Evolutionary conservation across 108 stramenopile species (phyloP).

Genomic region (Cyclotella cryptica): DNA sequence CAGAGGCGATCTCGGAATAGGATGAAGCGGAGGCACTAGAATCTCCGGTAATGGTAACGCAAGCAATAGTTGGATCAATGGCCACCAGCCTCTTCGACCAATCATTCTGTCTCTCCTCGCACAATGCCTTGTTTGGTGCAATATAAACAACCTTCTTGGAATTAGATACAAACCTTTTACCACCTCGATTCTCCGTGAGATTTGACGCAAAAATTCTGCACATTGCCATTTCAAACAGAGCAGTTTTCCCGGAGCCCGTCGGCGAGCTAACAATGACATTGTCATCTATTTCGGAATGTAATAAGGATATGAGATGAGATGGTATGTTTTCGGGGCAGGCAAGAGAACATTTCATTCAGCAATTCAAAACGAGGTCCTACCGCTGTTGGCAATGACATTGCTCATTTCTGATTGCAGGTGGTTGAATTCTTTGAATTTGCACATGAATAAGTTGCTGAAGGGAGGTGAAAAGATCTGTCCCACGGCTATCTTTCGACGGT

Average conservation of each 20-base stretch:
- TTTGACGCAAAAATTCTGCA: constrained; percentile 67
- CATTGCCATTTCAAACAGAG: constrained; percentile 95
- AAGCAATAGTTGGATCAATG: constrained; percentile 68
- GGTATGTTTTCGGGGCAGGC: too few species aligned
- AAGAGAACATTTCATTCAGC: too few species aligned
- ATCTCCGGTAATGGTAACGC: constrained; percentile 92
- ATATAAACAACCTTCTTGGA: constrained; percentile 89
- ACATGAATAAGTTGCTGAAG: constrained; percentile 60
- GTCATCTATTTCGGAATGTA: constrained; percentile 87
- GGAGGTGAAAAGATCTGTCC: constrained; percentile 60
- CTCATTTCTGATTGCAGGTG: constrained; percentile 79
- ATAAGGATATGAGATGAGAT: too few species aligned
- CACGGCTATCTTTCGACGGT: constrained; percentile 55
- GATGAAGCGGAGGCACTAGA: constrained; percentile 53
- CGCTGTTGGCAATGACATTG: constrained; percentile 19
- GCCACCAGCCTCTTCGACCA: constrained; percentile 80
- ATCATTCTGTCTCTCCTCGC: constrained; percentile 89
- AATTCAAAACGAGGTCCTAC: too few species aligned
- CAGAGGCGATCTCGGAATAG: constrained; percentile 72
- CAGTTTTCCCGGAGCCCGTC: constrained; percentile 98
- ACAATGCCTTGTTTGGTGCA: constrained; percentile 95
- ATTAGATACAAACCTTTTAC: constrained; percentile 51
- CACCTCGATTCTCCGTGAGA: constrained; percentile 32
- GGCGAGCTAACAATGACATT: constrained; percentile 98
- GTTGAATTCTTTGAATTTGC: constrained; percentile 78